phyloP scores from a whole-genome alignment of 2,329 filamentous ascomycete species.

The Paraconiothyrium brasiliense region DNA sequence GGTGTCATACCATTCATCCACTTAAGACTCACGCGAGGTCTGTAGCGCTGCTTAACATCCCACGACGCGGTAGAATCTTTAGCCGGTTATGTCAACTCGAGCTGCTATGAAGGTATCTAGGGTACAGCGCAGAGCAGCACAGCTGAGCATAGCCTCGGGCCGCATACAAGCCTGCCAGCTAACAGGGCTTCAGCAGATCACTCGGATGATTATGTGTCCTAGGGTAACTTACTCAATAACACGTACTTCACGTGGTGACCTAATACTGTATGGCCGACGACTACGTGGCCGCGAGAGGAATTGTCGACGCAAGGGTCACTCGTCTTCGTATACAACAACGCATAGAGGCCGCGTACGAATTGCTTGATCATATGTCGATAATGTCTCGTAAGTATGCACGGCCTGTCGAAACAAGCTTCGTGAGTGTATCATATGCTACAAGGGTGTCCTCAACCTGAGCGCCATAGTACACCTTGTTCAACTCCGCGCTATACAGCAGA shows the following conservation, averaged over 20 bases:
- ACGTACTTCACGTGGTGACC: no score
- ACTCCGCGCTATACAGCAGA: conserved; percentile 11
- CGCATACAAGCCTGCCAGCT: no score
- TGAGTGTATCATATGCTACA: conserved; percentile 10
- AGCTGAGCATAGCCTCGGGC: no score
- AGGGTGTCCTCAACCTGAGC: conserved; percentile 6
- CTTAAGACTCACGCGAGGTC: not conserved
- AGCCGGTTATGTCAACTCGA: not conserved
- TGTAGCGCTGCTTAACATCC: not conserved
- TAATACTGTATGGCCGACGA: no score
- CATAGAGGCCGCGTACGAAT: not conserved
- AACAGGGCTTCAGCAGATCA: no score
- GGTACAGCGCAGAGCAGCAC: no score
- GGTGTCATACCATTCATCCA: not conserved
- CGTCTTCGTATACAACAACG: no score
- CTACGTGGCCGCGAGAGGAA: no score
- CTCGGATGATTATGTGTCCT: no score
- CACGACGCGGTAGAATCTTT: not conserved
- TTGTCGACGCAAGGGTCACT: no score
- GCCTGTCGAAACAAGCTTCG: conserved; percentile 10
- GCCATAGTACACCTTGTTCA: not conserved
- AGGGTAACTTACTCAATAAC: no score
- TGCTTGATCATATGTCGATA: not conserved
- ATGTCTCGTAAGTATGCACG: not conserved
- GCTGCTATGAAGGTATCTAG: no score